Evolutionary conservation across 164 flowering plant species (phyloP).

Genomic region (Chloranthus sessilifolius): DNA sequence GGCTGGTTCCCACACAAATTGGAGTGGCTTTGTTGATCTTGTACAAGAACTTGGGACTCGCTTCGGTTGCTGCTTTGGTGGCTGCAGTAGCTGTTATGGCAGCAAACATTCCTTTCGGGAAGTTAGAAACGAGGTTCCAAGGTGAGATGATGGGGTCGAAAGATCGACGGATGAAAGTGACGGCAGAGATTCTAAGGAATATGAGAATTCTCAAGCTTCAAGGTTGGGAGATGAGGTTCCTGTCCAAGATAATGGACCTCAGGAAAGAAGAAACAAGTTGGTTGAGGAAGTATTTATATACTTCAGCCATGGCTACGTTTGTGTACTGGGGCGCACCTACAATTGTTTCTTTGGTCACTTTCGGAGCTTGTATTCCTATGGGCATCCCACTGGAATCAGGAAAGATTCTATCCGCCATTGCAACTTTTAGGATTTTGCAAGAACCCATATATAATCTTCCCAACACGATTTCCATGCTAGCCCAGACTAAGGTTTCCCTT

Average conservation of each 20-base stretch:
- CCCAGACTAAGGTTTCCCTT: constrained; percentile 51
- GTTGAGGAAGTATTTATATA: constrained; percentile 33
- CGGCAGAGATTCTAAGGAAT: constrained; percentile 45
- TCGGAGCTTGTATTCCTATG: constrained; percentile 35
- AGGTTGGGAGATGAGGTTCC: constrained; percentile 58
- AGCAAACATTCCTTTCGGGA: constrained; percentile 41
- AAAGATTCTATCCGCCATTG: constrained; percentile 42
- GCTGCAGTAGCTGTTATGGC: constrained; percentile 33
- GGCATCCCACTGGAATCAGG: constrained; percentile 49
- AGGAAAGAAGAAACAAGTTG: constrained; percentile 35
- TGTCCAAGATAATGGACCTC: constrained; percentile 32
- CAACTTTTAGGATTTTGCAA: constrained; percentile 48
- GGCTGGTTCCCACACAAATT: constrained; percentile 38
- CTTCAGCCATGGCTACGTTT: constrained; percentile 26
- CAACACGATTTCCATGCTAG: constrained; percentile 34
- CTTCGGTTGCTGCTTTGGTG: constrained; percentile 26
- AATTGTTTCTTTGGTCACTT: constrained; percentile 41
- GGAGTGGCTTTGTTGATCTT: constrained; percentile 33
- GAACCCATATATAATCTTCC: constrained; percentile 44
- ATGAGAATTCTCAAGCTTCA: constrained; percentile 61
- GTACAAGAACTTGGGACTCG: constrained; percentile 32
- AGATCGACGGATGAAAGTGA: constrained; percentile 47
- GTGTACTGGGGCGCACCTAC: constrained; percentile 42
- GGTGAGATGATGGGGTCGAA: constrained; percentile 42
- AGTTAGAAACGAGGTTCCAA: constrained; percentile 35